These are phyloP conservation scores for Curvularia hawaiiensis DNA, from an alignment of 2,329 filamentous ascomycete species.

Conservation along the genomic window DNA sequence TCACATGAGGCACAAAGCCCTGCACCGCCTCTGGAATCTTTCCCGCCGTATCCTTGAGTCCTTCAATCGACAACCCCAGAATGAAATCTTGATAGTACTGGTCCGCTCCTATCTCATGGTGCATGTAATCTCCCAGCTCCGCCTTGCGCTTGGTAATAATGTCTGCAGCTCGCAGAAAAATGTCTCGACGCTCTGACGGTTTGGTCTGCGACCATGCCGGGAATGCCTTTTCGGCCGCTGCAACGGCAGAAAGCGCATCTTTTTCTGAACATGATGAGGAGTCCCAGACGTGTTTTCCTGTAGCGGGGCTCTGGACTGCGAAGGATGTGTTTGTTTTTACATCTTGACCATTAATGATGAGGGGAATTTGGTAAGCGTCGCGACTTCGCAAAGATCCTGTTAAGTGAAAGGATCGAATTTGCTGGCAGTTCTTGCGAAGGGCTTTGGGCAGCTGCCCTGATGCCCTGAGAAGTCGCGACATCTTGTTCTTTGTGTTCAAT, in stretches of 20 bases:
- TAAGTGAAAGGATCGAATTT: background rate
- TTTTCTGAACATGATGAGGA: background rate
- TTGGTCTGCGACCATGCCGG: background rate
- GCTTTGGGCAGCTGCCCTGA: background rate
- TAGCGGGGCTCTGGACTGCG: background rate
- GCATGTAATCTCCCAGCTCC: slow-evolving; percentile 1
- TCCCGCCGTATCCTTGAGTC: background rate
- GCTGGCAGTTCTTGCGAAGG: background rate
- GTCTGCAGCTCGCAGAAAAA: background rate
- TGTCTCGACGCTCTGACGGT: background rate
- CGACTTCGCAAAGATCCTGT: background rate
- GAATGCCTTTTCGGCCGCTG: background rate
- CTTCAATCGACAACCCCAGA: background rate
- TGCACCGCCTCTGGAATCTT: background rate
- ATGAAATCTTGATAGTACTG: slow-evolving; percentile 1
- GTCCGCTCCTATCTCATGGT: slow-evolving; percentile 1
- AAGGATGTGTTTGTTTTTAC: slow-evolving; percentile 1
- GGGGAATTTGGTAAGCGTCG: background rate
- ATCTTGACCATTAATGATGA: background rate
- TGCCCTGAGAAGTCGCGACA: background rate
- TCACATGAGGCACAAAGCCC: slow-evolving; percentile 1
- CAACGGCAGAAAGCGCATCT: background rate
- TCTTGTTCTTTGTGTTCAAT: background rate
- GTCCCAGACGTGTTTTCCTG: background rate
- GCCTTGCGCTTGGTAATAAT: slow-evolving; percentile 1